Evolutionary conservation across 1,139 yeast species (phyloP).

Genomic region (Kluyveromyces marxianus): DNA sequence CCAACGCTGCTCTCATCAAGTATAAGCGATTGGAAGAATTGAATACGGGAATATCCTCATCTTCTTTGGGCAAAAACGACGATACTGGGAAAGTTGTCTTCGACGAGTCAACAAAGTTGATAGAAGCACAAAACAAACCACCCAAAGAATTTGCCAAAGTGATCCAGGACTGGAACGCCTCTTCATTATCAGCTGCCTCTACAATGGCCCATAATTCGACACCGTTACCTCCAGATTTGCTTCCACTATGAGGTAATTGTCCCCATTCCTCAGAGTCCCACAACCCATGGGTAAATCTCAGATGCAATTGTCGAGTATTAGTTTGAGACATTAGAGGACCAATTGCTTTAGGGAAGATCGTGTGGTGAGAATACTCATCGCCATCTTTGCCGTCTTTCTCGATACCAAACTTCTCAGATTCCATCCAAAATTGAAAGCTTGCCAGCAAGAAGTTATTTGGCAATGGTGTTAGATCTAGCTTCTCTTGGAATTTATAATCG

Average conservation of each 20-base stretch:
- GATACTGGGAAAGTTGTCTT: constrained; percentile 67
- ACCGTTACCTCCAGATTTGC: constrained; percentile 83
- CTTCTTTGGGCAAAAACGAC: constrained; percentile 34
- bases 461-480: constrained; percentile 55
- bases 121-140: constrained; percentile 91
- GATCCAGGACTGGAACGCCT: constrained; percentile 63
- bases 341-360: constrained; percentile 70
- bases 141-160: constrained; percentile 68
- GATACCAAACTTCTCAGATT: constrained; percentile 40
- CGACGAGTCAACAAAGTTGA: constrained; percentile 77
- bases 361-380: constrained; percentile 45
- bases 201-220: constrained; percentile 88
- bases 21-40: constrained; percentile 35
- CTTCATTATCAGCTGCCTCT: constrained; percentile 50
- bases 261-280: constrained; percentile 95
- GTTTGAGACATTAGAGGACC: constrained; percentile 70
- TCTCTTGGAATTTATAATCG: constrained; percentile 47
- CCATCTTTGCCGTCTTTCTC: constrained; percentile 21
- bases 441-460: constrained; percentile 63
- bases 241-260: constrained; percentile 63
- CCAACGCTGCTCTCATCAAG: constrained; percentile 76
- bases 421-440: constrained; percentile 49
- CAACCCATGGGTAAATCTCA: constrained; percentile 89
- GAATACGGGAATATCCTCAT: constrained; percentile 22
- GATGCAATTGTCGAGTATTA: constrained; percentile 65